Base-by-base conservation (phyloP, 768 basidiomycete species). In the Auricularia cornea region DNA sequence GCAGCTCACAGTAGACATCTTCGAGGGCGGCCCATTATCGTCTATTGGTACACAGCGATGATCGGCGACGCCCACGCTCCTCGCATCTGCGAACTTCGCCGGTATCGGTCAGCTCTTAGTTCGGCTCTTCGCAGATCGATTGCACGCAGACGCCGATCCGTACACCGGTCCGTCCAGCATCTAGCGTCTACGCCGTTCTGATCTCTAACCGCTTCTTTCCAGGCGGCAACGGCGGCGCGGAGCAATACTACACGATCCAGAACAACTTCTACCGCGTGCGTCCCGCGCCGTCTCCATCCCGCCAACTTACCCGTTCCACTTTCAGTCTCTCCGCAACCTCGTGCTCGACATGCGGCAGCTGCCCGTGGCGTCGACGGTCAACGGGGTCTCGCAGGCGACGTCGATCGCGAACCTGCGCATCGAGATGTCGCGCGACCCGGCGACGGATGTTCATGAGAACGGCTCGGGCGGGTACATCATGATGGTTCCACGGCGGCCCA, bases 381-480 rank as follows among this genome's bases (percentile, higher is more conserved):
- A 63, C 32, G 69, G 69, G 63, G 70, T 70, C 52, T 64, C 70
- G 31, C 70, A 70, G 44, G 63, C 59, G n/a, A 63, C 62, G 0
- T 88, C 87, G 0, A 73, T 92, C 60, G 78, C 85, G 65, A 90
- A 92, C 71, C 82, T 92, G 64, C 80, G 83, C 20, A 80, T 91
- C 44, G 60, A 63, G 31, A 69, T 69, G 70, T 67, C 65, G 33
- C 59, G 59, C 12, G 70, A 65, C 33, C 33, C 67, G 40, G 54
- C 44, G 12, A 69, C 66, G 30, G 6, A 48, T 48, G 44, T 48
- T 64, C 64, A 64, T 29, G 54, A 57, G 28, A 57, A 60, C n/a
- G 60, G 68, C 23, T 68, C 66, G 38, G 69, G 69, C 35, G 70
- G 70, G 12, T 66, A 67, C 59, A 65, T 70, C 60, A 63, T 70